Conservation (phyloP, 164 flowering plant species). For the Magnolia kwangsiensis region DNA sequence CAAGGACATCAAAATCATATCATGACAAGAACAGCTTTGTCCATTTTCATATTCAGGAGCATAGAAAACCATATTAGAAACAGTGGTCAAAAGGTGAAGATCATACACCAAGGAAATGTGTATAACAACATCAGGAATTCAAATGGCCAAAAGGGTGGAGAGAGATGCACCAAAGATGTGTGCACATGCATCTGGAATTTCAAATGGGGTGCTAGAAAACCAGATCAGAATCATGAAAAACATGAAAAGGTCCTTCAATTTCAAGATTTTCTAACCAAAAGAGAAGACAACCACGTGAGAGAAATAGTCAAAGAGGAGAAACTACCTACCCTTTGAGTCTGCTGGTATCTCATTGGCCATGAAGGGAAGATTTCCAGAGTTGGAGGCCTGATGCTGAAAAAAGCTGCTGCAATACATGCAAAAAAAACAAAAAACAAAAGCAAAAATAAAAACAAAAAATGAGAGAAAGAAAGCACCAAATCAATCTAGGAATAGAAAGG, state of each 20-base stretch:
- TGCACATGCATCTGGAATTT: not conserved
- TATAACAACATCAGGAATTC: too few relatives aligned
- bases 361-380: conserved; percentile 21
- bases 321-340: conserved; percentile 9
- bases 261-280: not conserved
- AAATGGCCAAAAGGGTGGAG: not conserved
- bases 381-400: conserved; percentile 10
- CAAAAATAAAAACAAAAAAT: not conserved
- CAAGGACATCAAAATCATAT: too few relatives aligned
- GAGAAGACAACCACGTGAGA: not conserved
- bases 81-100: not conserved
- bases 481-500: conserved; percentile 42
- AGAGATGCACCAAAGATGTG: not conserved
- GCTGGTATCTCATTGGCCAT: conserved; percentile 19
- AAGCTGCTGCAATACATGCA: conserved; percentile 4
- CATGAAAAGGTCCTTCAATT: not conserved
- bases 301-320: not conserved
- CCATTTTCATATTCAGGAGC: too few relatives aligned
- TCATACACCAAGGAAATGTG: too few relatives aligned
- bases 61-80: not conserved
- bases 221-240: not conserved
- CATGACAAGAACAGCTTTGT: too few relatives aligned
- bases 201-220: not conserved
- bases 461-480: not conserved
- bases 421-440: not conserved